phyloP scores from a whole-genome alignment of 192 early-diverging fungal genomes.

The Phycomyces blakesleeanus region DNA sequence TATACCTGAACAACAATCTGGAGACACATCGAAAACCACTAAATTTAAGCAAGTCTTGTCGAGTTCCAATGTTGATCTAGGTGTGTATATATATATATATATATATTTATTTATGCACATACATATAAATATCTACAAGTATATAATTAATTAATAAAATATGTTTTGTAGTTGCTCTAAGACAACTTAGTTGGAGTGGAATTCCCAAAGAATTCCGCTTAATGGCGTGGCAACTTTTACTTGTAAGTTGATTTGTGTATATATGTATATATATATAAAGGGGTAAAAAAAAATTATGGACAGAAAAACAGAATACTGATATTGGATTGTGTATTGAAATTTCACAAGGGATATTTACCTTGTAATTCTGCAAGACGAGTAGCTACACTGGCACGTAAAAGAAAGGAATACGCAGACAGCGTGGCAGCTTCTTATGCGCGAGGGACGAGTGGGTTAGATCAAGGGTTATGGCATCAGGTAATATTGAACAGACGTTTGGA shows the following conservation, averaged over 20 bases:
- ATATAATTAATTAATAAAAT: not conserved
- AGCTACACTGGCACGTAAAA: constrained; percentile 79
- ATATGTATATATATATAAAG: no score
- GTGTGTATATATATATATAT: no score
- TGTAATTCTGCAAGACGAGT: constrained; percentile 81
- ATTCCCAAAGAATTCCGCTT: constrained; percentile 83
- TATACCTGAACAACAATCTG: constrained; percentile 3
- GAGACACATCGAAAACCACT: constrained; percentile 34
- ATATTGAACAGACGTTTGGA: no score
- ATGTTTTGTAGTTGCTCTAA: constrained; percentile 50
- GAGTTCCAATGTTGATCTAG: constrained; percentile 66
- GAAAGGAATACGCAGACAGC: constrained; percentile 91
- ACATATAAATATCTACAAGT: no score
- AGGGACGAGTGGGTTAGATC: constrained; percentile 77
- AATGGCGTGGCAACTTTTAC: constrained; percentile 90
- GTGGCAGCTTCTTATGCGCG: constrained; percentile 76
- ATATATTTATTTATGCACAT: no score
- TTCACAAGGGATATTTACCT: constrained; percentile 80
- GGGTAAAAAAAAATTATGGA: no score
- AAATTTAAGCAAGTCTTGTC: constrained; percentile 49
- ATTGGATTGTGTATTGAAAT: no score
- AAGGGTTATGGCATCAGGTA: constrained; percentile 87
- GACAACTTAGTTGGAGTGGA: constrained; percentile 89
- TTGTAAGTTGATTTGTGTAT: no score
- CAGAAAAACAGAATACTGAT: no score